Evolutionary conservation across 1,284 basidiomycete species (phyloP).

Genomic region (Mycosarcoma mackinlayi): DNA sequence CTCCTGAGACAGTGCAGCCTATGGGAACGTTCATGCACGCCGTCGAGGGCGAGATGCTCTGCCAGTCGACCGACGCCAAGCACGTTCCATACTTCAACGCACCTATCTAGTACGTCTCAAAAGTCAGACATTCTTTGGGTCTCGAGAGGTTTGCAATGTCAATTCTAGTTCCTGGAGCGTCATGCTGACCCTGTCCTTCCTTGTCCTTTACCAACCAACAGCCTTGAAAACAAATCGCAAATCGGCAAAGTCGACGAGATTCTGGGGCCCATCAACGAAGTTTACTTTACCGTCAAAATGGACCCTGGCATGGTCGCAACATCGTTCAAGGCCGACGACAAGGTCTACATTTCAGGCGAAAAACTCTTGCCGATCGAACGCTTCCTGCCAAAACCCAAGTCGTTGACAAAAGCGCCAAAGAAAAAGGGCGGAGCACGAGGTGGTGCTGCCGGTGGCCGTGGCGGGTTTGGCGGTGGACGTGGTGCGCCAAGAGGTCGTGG

Average conservation of each 20-base stretch:
- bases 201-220: constrained; percentile 7
- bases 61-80: constrained; percentile 78
- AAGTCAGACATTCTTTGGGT: too few relatives aligned
- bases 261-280: constrained; percentile 96
- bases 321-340: constrained; percentile 97
- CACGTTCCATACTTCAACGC: constrained; percentile 96
- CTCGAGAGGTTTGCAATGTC: too few relatives aligned
- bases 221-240: constrained; percentile 92
- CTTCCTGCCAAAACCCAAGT: constrained; percentile 96
- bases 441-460: constrained; percentile 29
- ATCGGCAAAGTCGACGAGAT: constrained; percentile 98
- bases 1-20: constrained; percentile 65
- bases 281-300: constrained; percentile 99
- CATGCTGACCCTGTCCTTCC: constrained; percentile 2
- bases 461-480: constrained; percentile 39
- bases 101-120: constrained; percentile 79
- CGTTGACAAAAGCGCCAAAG: constrained; percentile 51
- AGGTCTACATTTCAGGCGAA: constrained; percentile 95
- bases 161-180: background rate
- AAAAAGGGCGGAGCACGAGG: constrained; percentile 53
- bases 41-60: constrained; percentile 98
- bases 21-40: constrained; percentile 73
- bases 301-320: constrained; percentile 92
- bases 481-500: constrained; percentile 66
- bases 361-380: constrained; percentile 95